Conservation (phyloP, 1,284 basidiomycete species). For the Ceratobasidium theobromae region DNA sequence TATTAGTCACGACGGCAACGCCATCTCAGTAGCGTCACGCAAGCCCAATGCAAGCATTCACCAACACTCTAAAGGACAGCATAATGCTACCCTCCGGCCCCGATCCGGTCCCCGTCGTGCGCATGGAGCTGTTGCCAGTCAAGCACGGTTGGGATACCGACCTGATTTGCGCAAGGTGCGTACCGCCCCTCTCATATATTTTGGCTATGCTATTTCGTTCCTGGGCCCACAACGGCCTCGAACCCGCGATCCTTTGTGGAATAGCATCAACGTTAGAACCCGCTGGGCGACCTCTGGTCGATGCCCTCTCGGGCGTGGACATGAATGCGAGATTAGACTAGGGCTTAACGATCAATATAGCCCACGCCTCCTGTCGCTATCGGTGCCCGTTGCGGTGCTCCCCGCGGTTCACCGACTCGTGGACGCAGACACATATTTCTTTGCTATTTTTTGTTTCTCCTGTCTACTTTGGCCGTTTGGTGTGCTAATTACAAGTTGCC, state of each 20-base stretch:
- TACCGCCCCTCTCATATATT: conserved; percentile 36
- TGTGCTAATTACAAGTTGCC: conserved; percentile 16
- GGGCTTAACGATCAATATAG: conserved; percentile 61
- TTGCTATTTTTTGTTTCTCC: conserved; percentile 27
- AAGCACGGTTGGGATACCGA: conserved; percentile 76
- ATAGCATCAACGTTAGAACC: conserved; percentile 70
- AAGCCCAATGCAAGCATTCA: conserved; percentile 65
- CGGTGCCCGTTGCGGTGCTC: conserved; percentile 62
- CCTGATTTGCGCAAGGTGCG: conserved; percentile 81
- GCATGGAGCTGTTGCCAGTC: conserved; percentile 65
- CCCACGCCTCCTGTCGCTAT: conserved; percentile 69
- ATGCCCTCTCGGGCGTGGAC: conserved; percentile 76
- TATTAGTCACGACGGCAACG: conserved; percentile 52
- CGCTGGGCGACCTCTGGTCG: conserved; percentile 52
- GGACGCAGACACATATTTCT: conserved; percentile 58
- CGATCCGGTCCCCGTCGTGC: conserved; percentile 75
- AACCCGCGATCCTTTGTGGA: not conserved
- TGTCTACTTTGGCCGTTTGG: conserved; percentile 34
- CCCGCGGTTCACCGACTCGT: conserved; percentile 66
- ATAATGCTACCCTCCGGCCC: conserved; percentile 61
- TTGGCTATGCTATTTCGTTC: conserved; percentile 32
- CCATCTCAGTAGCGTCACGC: conserved; percentile 66
- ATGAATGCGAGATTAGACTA: conserved; percentile 71
- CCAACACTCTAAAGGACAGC: conserved; percentile 53
- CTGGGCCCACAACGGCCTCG: too few relatives aligned